Conservation (phyloP, 140 eudicot species). For the Stevia rebaudiana region DNA sequence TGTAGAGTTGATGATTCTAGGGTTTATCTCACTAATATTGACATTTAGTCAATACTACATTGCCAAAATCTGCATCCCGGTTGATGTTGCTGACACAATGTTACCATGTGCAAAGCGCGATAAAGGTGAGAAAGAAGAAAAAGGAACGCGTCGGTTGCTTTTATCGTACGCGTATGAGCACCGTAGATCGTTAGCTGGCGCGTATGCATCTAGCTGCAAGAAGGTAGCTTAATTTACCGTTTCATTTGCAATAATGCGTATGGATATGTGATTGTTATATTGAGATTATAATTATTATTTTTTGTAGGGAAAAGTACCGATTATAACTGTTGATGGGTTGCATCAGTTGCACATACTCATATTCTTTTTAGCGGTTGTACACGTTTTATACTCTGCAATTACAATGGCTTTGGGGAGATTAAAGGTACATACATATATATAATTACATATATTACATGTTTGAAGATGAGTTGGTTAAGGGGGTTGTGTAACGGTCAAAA, state of each 20-base stretch:
- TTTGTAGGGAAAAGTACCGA: slow-evolving; percentile 54
- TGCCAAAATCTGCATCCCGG: slow-evolving; percentile 59
- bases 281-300: not conserved
- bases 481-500: not conserved
- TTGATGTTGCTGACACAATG: slow-evolving; percentile 47
- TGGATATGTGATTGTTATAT: not conserved
- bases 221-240: slow-evolving; percentile 30
- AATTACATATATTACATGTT: not conserved
- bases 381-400: slow-evolving; percentile 64
- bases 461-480: not conserved
- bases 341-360: slow-evolving; percentile 90
- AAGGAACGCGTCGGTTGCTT: slow-evolving; percentile 31
- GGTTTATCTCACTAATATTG: slow-evolving; percentile 63
- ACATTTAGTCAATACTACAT: slow-evolving; percentile 68
- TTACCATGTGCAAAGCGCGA: slow-evolving; percentile 49
- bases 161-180: slow-evolving; percentile 34
- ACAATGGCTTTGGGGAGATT: slow-evolving; percentile 84
- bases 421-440: slow-evolving; percentile 39
- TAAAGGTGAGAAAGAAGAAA: slow-evolving; percentile 10
- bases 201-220: slow-evolving; percentile 30
- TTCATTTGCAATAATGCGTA: not conserved
- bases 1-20: slow-evolving; percentile 76
- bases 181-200: slow-evolving; percentile 40
- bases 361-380: slow-evolving; percentile 80
- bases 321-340: slow-evolving; percentile 65